Evolutionary conservation across 2,329 filamentous ascomycete genomes (phyloP).

Genomic region (Fusarium fujikuroi): DNA sequence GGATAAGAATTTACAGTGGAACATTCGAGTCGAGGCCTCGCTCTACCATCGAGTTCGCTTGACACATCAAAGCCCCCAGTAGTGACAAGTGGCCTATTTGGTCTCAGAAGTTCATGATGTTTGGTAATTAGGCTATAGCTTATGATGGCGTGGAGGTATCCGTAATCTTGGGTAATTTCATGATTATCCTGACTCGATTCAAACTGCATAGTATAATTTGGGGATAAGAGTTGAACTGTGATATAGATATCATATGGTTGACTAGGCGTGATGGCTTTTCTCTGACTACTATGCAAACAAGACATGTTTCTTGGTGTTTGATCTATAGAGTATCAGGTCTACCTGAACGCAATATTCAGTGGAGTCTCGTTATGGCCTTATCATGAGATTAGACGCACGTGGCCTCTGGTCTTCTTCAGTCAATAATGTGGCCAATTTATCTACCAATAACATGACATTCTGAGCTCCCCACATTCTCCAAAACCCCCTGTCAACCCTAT

Average conservation of each 20-base stretch:
- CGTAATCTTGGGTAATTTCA: constrained; percentile 9
- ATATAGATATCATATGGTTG: not conserved
- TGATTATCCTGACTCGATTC: constrained; percentile 8
- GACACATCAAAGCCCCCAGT: constrained; percentile 27
- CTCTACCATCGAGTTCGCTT: constrained; percentile 26
- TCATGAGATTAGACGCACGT: constrained; percentile 4
- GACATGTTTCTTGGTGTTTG: not conserved
- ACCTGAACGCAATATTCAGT: not conserved
- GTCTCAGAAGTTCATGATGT: constrained; percentile 35
- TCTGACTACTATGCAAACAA: not conserved
- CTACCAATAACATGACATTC: constrained; percentile 15
- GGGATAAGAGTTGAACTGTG: not conserved
- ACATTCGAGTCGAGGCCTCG: constrained; percentile 11
- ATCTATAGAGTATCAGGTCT: not conserved
- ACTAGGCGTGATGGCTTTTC: not conserved
- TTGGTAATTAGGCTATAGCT: constrained; percentile 8
- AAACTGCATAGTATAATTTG: not conserved
- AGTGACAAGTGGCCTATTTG: constrained; percentile 37
- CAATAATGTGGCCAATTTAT: not conserved
- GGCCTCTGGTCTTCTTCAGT: not conserved
- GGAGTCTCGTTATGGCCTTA: not conserved
- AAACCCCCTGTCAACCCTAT: constrained; percentile 34
- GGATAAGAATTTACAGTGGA: constrained; percentile 30
- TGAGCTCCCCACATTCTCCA: constrained; percentile 35
- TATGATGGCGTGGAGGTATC: not conserved